A percentile compares a stretch with the other conserved stretches of the same genome.
phyloP scores from a whole-genome alignment of 2,329 filamentous ascomycete species.

The Fonsecaea pedrosoi region DNA sequence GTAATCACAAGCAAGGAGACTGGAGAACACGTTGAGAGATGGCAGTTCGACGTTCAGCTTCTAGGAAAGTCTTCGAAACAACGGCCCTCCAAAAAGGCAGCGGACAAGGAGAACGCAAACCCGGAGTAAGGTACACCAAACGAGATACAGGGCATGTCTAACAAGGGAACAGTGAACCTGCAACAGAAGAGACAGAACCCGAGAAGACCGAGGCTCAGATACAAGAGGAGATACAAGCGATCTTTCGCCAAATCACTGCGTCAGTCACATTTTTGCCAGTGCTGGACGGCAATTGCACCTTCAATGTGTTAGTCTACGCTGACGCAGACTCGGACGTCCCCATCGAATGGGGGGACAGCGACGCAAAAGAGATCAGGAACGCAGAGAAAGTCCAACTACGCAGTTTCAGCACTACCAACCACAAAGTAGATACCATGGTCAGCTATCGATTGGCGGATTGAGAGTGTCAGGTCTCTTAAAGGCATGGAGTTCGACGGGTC shows the following conservation, averaged over 20 bases:
- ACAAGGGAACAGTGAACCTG: constrained; percentile 42
- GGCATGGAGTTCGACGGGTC: constrained; percentile 25
- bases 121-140: constrained; percentile 56
- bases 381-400: constrained; percentile 94
- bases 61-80: constrained; percentile 60
- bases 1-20: constrained; percentile 98
- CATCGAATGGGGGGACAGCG: constrained; percentile 97
- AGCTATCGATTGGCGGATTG: constrained; percentile 73
- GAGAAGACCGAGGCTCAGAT: constrained; percentile 95
- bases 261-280: constrained; percentile 97
- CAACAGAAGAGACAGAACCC: constrained; percentile 39
- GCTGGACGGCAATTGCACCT: constrained; percentile 92
- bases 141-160: not conserved
- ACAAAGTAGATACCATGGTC: constrained; percentile 92
- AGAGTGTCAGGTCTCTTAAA: constrained; percentile 20
- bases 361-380: constrained; percentile 94
- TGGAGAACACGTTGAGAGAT: constrained; percentile 92
- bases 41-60: constrained; percentile 91
- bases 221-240: constrained; percentile 91
- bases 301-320: constrained; percentile 97
- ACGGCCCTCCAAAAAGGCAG: constrained; percentile 56
- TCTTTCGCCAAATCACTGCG: constrained; percentile 97
- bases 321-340: constrained; percentile 96
- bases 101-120: constrained; percentile 73
- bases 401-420: constrained; percentile 94